Evolutionary conservation across 169 alveolate genomes (phyloP).

Genomic region (Eimeria mitis): DNA sequence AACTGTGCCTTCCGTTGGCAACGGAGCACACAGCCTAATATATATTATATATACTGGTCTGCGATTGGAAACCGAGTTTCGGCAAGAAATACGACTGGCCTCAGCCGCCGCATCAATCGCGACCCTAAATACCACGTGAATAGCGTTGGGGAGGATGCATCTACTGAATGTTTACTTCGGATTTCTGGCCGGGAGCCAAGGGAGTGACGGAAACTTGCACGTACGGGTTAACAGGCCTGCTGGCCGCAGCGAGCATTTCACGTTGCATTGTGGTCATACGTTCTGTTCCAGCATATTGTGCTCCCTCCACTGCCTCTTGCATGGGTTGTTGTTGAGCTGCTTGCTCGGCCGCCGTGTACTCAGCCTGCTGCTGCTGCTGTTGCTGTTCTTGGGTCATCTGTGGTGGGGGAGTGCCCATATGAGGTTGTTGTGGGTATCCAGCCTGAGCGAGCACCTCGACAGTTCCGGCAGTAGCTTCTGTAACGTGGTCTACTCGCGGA

Average conservation of each 20-base stretch:
- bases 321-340: slow-evolving; percentile 25
- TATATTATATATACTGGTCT: not conserved
- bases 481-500: slow-evolving; percentile 69
- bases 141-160: not conserved
- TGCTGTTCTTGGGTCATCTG: not conserved
- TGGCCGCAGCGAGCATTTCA: slow-evolving; percentile 50
- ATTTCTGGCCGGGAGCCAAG: slow-evolving; percentile 73
- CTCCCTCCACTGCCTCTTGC: not conserved
- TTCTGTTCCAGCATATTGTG: slow-evolving; percentile 57
- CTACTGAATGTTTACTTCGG: slow-evolving; percentile 72
- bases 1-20: not conserved
- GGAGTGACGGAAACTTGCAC: slow-evolving; percentile 80
- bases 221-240: slow-evolving; percentile 55
- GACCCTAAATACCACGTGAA: slow-evolving; percentile 49
- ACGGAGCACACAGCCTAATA: not conserved
- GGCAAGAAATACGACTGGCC: not conserved
- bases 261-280: slow-evolving; percentile 56
- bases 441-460: slow-evolving; percentile 83
- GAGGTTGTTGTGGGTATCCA: slow-evolving; percentile 81
- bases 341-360: not conserved
- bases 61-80: slow-evolving; percentile 3
- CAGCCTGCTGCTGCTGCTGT: slow-evolving; percentile 26
- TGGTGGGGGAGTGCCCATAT: slow-evolving; percentile 21
- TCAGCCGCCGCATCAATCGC: slow-evolving; percentile 35
- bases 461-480: slow-evolving; percentile 75